A percentile compares a stretch with the other conserved stretches of the same genome.
Conservation (phyloP, 306 rosid species). For the Rosa multiflora region DNA sequence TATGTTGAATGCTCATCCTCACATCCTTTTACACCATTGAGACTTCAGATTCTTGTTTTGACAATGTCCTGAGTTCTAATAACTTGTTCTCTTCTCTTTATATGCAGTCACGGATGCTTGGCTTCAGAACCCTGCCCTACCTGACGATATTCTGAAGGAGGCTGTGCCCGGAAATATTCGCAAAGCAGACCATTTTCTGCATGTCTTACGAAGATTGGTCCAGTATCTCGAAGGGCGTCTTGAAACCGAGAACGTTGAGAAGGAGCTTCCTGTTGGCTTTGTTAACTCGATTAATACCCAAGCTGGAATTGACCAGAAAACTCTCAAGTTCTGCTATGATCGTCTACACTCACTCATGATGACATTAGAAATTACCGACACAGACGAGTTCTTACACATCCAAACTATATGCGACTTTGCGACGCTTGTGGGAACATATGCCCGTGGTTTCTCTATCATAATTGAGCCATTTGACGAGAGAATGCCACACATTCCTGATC, state of each 20-base stretch:
- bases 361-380: conserved; percentile 92
- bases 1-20: conserved; percentile 29
- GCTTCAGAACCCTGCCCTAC: conserved; percentile 93
- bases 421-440: conserved; percentile 90
- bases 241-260: conserved; percentile 89
- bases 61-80: conserved; percentile 3
- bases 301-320: conserved; percentile 94
- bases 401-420: conserved; percentile 96
- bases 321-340: conserved; percentile 89
- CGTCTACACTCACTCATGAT: conserved; percentile 93
- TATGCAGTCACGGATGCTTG: conserved; percentile 68
- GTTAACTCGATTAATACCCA: conserved; percentile 59
- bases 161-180: conserved; percentile 99
- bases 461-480: conserved; percentile 95
- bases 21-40: conserved; percentile 6
- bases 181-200: conserved; percentile 84
- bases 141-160: conserved; percentile 93
- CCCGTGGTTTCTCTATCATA: conserved; percentile 90
- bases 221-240: conserved; percentile 87
- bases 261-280: conserved; percentile 77
- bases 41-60: not conserved
- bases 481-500: conserved; percentile 99
- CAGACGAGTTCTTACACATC: conserved; percentile 85
- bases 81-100: conserved; percentile 25
- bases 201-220: conserved; percentile 78